A percentile compares a stretch with the other conserved stretches of the same genome.
Evolutionary conservation across 129 eudicot genomes (phyloP).

Genomic region (Saussurea involucrata): DNA sequence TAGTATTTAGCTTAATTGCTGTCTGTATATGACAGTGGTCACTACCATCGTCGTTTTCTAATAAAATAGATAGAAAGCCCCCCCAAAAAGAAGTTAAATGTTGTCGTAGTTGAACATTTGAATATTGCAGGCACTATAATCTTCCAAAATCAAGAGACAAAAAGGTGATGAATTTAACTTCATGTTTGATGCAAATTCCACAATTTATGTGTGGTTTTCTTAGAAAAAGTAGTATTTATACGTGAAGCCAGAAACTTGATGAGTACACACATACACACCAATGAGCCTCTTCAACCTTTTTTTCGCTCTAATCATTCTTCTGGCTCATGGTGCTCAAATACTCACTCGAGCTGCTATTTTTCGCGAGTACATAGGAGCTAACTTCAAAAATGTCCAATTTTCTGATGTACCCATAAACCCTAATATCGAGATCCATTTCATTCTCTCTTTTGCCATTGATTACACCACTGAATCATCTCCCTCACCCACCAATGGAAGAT

Average conservation of each 20-base stretch:
- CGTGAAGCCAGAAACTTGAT: not conserved
- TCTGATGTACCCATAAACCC: constrained; percentile 48
- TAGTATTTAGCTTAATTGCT: not conserved
- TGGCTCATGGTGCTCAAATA: constrained; percentile 11
- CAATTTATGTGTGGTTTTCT: not conserved
- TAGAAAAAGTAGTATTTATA: constrained; percentile 28
- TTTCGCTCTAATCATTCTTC: constrained; percentile 21
- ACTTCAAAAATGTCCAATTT: constrained; percentile 33
- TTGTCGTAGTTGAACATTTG: not conserved
- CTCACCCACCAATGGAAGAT: constrained; percentile 40
- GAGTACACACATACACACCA: not conserved
- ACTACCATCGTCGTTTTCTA: constrained; percentile 9
- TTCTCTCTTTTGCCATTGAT: constrained; percentile 48
- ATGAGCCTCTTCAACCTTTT: constrained; percentile 23
- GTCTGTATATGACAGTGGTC: not conserved
- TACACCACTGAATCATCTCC: constrained; percentile 30
- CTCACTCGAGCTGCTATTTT: constrained; percentile 21
- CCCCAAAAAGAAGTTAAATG: not conserved
- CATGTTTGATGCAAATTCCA: not conserved
- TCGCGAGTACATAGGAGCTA: constrained; percentile 48
- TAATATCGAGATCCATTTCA: constrained; percentile 34
- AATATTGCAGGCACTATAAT: constrained; percentile 12
- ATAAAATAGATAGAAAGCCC: not conserved
- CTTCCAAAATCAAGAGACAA: constrained; percentile 11
- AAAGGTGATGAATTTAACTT: not conserved